Evolutionary conservation across 2,329 filamentous ascomycete species (phyloP).

Genomic region (Xylariaceae sp.): DNA sequence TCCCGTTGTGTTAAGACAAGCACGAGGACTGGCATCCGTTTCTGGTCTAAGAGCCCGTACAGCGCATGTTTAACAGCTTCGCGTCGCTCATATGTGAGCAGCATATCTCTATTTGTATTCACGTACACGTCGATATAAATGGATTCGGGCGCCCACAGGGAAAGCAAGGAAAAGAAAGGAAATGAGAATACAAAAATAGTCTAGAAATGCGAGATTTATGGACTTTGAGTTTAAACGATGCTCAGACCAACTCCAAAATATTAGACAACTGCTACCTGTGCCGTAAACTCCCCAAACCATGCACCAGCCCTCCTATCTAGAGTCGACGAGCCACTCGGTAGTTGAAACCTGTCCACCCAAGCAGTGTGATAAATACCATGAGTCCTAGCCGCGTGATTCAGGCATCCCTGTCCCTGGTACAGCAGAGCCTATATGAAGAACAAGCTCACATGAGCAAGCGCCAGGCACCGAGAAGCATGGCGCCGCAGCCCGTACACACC

Average conservation of each 20-base stretch:
- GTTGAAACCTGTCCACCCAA: no score
- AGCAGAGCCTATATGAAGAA: not conserved
- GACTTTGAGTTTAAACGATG: not conserved
- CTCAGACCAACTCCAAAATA: not conserved
- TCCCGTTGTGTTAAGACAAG: not conserved
- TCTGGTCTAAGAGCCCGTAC: not conserved
- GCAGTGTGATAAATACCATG: not conserved
- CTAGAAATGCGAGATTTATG: conserved; percentile 2
- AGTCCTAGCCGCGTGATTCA: not conserved
- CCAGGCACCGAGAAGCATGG: conserved; percentile 66
- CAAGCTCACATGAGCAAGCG: conserved; percentile 58
- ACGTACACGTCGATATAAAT: not conserved
- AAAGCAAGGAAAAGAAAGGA: not conserved
- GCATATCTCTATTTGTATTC: no score
- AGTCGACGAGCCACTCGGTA: not conserved
- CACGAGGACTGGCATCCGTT: no score
- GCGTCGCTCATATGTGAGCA: not conserved
- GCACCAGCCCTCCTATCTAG: not conserved
- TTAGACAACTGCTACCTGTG: not conserved
- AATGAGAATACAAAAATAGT: not conserved
- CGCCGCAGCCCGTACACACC: conserved; percentile 65
- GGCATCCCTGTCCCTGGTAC: not conserved
- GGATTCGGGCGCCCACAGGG: not conserved
- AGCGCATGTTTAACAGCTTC: not conserved
- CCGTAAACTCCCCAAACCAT: conserved; percentile 5